Conservation (phyloP, 306 rosid species). For the Chamaecrista fasciculata region DNA sequence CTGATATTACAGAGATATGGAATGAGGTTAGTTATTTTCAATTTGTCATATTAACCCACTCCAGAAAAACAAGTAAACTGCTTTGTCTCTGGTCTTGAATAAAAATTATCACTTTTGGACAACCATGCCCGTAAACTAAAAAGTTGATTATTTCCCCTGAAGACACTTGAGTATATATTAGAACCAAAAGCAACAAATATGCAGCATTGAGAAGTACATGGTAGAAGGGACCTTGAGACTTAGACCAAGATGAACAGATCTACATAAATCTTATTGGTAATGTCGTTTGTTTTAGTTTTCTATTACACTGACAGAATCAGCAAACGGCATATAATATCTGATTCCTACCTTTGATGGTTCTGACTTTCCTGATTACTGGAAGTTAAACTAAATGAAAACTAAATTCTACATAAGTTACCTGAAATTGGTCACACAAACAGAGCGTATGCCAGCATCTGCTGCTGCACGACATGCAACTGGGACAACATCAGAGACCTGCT, state of each 20-base stretch:
- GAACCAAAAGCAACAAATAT: neutral
- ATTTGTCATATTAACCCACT: neutral
- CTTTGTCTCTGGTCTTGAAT: constrained; percentile 12
- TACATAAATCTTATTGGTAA: neutral
- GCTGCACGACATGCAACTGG: constrained; percentile 98
- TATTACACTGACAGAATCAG: neutral
- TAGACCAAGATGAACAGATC: constrained; percentile 4
- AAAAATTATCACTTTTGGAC: constrained; percentile 15
- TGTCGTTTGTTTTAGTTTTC: constrained; percentile 1
- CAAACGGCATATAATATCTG: neutral
- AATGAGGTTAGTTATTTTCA: constrained; percentile 7
- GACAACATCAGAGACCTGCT: constrained; percentile 91
- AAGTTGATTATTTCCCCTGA: neutral
- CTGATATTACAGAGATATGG: constrained; percentile 44
- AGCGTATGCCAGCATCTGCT: constrained; percentile 93
- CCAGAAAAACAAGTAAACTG: neutral
- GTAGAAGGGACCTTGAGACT: neutral
- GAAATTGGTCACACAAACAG: constrained; percentile 92
- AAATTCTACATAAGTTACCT: constrained; percentile 44
- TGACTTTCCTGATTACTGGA: neutral
- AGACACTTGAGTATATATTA: constrained; percentile 1
- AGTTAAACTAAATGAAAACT: constrained; percentile 5
- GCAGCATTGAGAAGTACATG: constrained; percentile 31
- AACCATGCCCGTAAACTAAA: constrained; percentile 15
- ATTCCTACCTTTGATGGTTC: constrained; percentile 4